Base-by-base conservation (phyloP, 2,329 filamentous ascomycete genomes). In the Microsporum ferrugineum region DNA sequence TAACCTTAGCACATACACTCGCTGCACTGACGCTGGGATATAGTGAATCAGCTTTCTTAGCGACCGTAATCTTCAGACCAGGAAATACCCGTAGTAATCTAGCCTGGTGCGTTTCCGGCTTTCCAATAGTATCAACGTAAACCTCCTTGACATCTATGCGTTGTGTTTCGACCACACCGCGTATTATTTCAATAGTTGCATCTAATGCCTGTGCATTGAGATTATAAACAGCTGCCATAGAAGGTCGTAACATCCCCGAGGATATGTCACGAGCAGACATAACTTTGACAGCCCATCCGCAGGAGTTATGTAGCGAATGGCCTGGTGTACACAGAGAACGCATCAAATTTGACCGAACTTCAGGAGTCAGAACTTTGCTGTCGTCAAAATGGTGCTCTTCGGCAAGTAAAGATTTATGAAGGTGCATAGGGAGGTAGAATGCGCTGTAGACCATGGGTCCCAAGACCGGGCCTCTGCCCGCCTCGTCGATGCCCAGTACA, bases 171-270 rank as follows among this genome's bases (percentile, higher is more conserved):
- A 94, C 81, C 2, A 96, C 88, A 39, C 85, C 85, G 60, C 84
- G 80, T 69, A 97, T 92, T 59, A 99, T 79, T 43, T 83, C 83
- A 29, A 95, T 84, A 0, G 92, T 97, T 2, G 92, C 89, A 73
- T 96, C 91, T 84, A 94, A 88, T 17, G 92, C 92, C 75, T 99
- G 94, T 3, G 91, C 90, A 72, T 99, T 99, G 65, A 99, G 83
- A 72, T 99, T 99, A 77, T 96, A 95, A 2, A 78, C 72, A 17
- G 76, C 75, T 6, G 70, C 75, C 7, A 70, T 69, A 10, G 70
- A 71, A 6, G 78, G 77, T 5, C 82, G 80, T 68, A 94, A 79
- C 89, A 95, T 95, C 68, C 84, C 83, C 5, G 89, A 82, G 45
- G 81, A 83, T 68, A 96, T 95, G 75, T 92, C 88, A 51, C 87